Evolutionary conservation across 495 filamentous ascomycete genomes (phyloP).

Genomic region (Neurospora sp.): DNA sequence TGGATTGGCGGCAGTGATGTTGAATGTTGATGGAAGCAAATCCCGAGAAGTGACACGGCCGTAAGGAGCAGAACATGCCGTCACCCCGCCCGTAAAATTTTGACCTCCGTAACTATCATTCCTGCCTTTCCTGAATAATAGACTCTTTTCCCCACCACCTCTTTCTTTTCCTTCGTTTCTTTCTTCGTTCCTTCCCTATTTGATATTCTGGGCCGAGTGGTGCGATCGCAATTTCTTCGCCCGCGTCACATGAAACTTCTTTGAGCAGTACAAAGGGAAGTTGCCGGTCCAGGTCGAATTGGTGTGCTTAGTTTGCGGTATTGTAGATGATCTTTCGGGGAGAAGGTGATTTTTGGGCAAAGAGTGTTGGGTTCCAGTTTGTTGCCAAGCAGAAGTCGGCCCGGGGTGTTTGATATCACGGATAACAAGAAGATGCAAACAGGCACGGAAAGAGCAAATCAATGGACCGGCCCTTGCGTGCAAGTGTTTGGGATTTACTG

Average conservation of each 20-base stretch:
- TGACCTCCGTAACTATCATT: not conserved
- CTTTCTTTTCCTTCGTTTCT: not conserved
- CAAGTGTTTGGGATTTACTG: not conserved
- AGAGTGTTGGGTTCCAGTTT: not conserved
- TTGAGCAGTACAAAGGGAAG: not conserved
- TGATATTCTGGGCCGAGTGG: not conserved
- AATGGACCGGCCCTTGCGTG: not conserved
- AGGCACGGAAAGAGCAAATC: not conserved
- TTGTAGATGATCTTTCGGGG: not conserved
- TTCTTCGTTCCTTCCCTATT: not conserved
- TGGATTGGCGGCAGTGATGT: not conserved
- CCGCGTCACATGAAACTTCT: not conserved
- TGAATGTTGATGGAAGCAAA: not conserved
- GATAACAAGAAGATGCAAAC: not conserved
- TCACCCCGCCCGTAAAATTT: not conserved
- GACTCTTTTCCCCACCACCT: not conserved
- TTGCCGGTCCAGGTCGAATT: not conserved
- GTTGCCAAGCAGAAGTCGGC: not conserved
- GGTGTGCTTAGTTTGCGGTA: not conserved
- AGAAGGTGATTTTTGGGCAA: not conserved
- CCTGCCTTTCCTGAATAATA: not conserved
- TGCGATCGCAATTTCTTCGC: not conserved
- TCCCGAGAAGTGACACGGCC: not conserved
- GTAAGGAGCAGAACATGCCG: not conserved
- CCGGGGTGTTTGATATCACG: not conserved